Percentiles rank a stretch among this genome's conserved stretches.
Evolutionary conservation across 1,284 basidiomycete genomes (phyloP).

Genomic region (Rhodotorula sp.): DNA sequence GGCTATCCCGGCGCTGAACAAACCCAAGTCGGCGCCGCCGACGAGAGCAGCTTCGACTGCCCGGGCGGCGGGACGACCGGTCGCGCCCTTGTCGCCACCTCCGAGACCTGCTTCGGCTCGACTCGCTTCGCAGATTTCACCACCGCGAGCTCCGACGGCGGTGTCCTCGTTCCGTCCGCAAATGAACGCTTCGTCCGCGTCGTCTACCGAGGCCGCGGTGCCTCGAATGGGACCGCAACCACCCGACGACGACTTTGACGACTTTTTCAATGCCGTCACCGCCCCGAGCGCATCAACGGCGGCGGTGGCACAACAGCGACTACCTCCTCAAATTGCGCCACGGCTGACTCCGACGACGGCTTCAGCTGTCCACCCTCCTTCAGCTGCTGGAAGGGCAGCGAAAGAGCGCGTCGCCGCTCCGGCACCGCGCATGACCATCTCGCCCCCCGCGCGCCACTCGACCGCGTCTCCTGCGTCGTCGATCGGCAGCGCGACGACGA

Average conservation of each 20-base stretch:
- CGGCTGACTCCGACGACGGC: not conserved
- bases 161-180: conserved; percentile 4
- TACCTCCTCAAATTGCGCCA: too few relatives aligned
- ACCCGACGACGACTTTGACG: conserved; percentile 39
- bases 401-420: not conserved
- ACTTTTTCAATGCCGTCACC: conserved; percentile 42
- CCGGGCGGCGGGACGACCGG: not conserved
- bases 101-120: not conserved
- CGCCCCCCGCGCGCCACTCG: conserved; percentile 13
- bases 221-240: too few relatives aligned
- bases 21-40: not conserved
- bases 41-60: not conserved
- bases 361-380: not conserved
- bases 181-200: too few relatives aligned
- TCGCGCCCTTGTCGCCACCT: not conserved
- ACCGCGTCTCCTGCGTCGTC: conserved; percentile 14
- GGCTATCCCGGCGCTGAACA: not conserved
- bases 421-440: conserved; percentile 5
- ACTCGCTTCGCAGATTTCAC: not conserved
- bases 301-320: not conserved
- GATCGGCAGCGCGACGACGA: not conserved
- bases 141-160: not conserved
- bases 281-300: conserved; percentile 1
- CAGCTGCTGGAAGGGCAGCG: not conserved
- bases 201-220: too few relatives aligned